Conservation (phyloP, 225 moss, liverwort and hornwort species). For the Sphagnum tenellum region DNA sequence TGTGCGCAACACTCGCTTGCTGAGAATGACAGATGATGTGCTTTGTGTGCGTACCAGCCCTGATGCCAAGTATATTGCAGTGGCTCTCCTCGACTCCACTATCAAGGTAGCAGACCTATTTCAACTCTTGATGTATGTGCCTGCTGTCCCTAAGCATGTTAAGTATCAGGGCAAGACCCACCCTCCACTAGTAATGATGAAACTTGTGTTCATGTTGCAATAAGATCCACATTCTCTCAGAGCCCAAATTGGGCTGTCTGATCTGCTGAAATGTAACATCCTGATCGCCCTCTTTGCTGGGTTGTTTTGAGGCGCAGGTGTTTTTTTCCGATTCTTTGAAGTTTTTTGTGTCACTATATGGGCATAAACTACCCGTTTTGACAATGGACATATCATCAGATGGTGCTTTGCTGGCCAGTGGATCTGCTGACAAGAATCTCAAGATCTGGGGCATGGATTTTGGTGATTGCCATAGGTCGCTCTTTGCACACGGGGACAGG, state of each 20-base stretch:
- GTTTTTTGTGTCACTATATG: conserved; percentile 95
- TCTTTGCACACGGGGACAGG: conserved; percentile 98
- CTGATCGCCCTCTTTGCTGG: too few species aligned
- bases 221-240: too few species aligned
- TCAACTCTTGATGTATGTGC: too few species aligned
- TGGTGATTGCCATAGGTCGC: conserved; percentile 96
- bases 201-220: too few species aligned
- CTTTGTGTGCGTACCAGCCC: conserved; percentile 77
- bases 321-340: conserved; percentile 92
- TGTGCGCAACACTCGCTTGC: conserved; percentile 72
- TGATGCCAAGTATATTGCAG: conserved; percentile 83
- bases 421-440: conserved; percentile 94
- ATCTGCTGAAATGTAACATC: too few species aligned
- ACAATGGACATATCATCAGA: conserved; percentile 99
- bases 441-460: conserved; percentile 99
- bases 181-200: too few species aligned
- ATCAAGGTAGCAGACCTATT: conserved; percentile 44
- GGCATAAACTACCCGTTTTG: conserved; percentile 89
- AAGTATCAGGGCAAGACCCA: too few species aligned
- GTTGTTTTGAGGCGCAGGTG: conserved; percentile 35
- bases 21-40: conserved; percentile 94
- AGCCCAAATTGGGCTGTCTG: too few species aligned
- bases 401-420: conserved; percentile 79
- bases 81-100: conserved; percentile 91
- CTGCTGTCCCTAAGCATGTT: too few species aligned